These are phyloP conservation scores for Fagopyrum homotropicum DNA, from an alignment of 148 eudicot species.

Conservation along the genomic window DNA sequence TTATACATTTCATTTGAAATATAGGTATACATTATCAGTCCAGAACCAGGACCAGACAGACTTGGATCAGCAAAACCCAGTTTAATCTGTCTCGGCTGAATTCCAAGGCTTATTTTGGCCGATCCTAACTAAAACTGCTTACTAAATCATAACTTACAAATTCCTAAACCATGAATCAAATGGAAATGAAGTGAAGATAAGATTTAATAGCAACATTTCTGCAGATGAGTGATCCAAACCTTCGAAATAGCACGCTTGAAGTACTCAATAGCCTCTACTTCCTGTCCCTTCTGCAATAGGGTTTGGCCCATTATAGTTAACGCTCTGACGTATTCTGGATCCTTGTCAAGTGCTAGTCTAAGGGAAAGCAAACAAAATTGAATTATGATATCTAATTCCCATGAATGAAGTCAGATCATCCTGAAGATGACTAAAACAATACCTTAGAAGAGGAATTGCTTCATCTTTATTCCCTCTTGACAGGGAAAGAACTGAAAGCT, in stretches of 20 bases:
- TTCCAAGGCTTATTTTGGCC: no score
- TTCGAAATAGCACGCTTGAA: conserved; percentile 60
- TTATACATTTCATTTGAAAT: no score
- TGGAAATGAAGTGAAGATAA: neutral
- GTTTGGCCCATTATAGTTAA: conserved; percentile 61
- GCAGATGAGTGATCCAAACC: conserved; percentile 28
- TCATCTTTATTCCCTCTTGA: conserved; percentile 40
- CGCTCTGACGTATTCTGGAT: conserved; percentile 69
- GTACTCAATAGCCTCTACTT: conserved; percentile 52
- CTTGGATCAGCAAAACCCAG: no score
- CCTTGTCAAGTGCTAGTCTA: conserved; percentile 78
- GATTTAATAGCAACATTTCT: neutral
- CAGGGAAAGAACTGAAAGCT: conserved; percentile 52
- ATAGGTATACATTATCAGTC: no score
- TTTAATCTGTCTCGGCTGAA: no score
- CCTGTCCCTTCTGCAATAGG: conserved; percentile 34
- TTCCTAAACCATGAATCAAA: neutral
- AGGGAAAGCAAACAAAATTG: conserved; percentile 10
- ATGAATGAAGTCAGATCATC: neutral
- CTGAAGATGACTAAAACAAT: conserved; percentile 8
- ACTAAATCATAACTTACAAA: neutral
- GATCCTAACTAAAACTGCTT: neutral
- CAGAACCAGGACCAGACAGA: no score
- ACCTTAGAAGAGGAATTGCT: conserved; percentile 61
- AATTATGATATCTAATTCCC: neutral